phyloP scores from a whole-genome alignment of 306 rosid genomes.

The Glycine latifolia region DNA sequence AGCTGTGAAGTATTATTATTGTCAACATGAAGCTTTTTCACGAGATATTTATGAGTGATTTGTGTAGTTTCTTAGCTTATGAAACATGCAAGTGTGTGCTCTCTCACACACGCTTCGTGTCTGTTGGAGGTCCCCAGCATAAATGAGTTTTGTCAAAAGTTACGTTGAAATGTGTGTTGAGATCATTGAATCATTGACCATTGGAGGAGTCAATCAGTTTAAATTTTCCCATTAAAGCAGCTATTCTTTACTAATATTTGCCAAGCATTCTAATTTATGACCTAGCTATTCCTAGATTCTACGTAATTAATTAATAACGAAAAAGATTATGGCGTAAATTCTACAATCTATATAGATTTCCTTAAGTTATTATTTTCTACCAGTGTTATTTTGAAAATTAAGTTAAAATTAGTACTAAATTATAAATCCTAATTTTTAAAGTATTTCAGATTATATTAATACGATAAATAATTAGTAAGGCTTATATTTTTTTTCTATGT shows the following conservation, averaged over 20 bases:
- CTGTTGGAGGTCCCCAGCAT: slow-evolving; percentile 7
- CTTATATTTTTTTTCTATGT: too few relatives aligned
- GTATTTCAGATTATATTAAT: too few relatives aligned
- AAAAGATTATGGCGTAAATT: slow-evolving; percentile 17
- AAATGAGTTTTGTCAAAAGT: slow-evolving; percentile 39
- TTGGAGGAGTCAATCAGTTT: slow-evolving; percentile 27
- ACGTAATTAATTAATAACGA: neutral
- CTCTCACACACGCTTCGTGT: slow-evolving; percentile 3
- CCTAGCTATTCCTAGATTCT: neutral
- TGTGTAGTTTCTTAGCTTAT: slow-evolving; percentile 18
- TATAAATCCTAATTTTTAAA: neutral
- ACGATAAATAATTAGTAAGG: too few relatives aligned
- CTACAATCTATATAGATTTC: too few relatives aligned
- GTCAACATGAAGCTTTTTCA: slow-evolving; percentile 3
- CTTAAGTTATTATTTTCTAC: too few relatives aligned
- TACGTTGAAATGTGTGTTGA: neutral
- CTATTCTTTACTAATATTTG: slow-evolving; percentile 12
- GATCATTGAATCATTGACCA: slow-evolving; percentile 2
- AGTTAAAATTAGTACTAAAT: neutral
- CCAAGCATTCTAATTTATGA: neutral
- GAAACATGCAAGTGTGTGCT: slow-evolving; percentile 24
- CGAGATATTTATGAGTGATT: slow-evolving; percentile 1
- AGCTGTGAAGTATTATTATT: neutral
- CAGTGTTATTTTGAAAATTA: too few relatives aligned
- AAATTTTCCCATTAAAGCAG: slow-evolving; percentile 22